These are phyloP conservation scores for Trypanosoma conorhini DNA, from an alignment of 208 protist species.

Conservation along the genomic window DNA sequence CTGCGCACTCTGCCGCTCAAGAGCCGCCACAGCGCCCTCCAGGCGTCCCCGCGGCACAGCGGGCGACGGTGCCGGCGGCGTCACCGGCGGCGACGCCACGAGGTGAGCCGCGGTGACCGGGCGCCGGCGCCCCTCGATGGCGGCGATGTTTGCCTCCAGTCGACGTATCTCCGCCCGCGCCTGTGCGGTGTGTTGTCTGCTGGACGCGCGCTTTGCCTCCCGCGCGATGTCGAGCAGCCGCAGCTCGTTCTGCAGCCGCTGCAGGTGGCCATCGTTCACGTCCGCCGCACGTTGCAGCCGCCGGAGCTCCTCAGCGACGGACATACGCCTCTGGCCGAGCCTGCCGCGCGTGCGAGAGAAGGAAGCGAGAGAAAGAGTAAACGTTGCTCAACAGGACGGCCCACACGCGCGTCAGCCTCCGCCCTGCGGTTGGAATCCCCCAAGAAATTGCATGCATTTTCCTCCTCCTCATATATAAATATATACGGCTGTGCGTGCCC, in stretches of 20 bases:
- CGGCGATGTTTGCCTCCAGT: background rate
- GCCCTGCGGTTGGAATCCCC: no score
- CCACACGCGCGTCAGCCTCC: background rate
- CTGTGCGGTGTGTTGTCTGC: background rate
- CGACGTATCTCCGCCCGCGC: conserved; percentile 1
- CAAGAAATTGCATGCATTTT: no score
- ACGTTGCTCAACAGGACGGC: background rate
- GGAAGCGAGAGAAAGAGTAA: conserved; percentile 1
- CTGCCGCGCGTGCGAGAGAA: background rate
- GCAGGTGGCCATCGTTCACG: background rate
- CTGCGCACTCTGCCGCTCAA: background rate
- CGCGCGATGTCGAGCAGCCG: background rate
- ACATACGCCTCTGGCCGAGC: background rate
- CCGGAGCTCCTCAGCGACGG: conserved; percentile 13
- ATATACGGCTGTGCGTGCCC: no score
- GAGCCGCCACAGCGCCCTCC: background rate
- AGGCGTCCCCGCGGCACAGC: background rate
- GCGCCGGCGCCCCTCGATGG: background rate
- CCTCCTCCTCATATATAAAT: no score
- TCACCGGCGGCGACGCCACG: background rate
- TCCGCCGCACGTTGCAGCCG: conserved; percentile 8
- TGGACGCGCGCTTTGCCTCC: background rate
- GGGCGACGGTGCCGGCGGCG: background rate
- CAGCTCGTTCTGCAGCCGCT: conserved; percentile 9
- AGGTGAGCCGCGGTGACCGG: background rate